phyloP scores from a whole-genome alignment of 2,329 filamentous ascomycete genomes.

The Sodiomyces alkalinus region DNA sequence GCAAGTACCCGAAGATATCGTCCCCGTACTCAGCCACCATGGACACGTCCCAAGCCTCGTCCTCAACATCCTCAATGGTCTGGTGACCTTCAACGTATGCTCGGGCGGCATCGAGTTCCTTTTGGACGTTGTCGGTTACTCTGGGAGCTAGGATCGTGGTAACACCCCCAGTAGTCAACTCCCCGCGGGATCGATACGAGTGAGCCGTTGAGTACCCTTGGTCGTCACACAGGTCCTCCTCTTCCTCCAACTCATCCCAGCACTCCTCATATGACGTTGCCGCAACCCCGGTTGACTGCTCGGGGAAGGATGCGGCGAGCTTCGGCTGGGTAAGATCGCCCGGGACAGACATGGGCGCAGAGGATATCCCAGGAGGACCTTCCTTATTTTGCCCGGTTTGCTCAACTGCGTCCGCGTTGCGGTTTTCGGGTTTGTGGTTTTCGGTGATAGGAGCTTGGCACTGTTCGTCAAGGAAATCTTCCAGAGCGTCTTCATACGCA shows the following conservation, averaged over 20 bases:
- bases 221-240: conserved; percentile 39
- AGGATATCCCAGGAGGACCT: too few species aligned
- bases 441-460: conserved; percentile 4
- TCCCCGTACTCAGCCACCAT: conserved; percentile 97
- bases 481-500: conserved; percentile 29
- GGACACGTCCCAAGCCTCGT: conserved; percentile 83
- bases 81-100: conserved; percentile 50
- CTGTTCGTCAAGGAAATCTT: conserved; percentile 18
- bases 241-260: conserved; percentile 68
- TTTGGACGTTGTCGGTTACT: conserved; percentile 50
- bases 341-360: neutral
- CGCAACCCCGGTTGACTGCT: too few species aligned
- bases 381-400: too few species aligned
- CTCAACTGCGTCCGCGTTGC: neutral
- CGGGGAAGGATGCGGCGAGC: conserved; percentile 1
- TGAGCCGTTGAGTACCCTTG: conserved; percentile 67
- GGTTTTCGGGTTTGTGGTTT: neutral
- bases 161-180: conserved; percentile 34
- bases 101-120: conserved; percentile 55
- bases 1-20: conserved; percentile 91
- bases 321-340: neutral
- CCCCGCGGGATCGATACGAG: conserved; percentile 60
- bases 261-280: too few species aligned
- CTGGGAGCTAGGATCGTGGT: conserved; percentile 56
- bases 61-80: conserved; percentile 62